Evolutionary conservation across 768 basidiomycete species (phyloP).

Genomic region (Strobilomyces confusus): DNA sequence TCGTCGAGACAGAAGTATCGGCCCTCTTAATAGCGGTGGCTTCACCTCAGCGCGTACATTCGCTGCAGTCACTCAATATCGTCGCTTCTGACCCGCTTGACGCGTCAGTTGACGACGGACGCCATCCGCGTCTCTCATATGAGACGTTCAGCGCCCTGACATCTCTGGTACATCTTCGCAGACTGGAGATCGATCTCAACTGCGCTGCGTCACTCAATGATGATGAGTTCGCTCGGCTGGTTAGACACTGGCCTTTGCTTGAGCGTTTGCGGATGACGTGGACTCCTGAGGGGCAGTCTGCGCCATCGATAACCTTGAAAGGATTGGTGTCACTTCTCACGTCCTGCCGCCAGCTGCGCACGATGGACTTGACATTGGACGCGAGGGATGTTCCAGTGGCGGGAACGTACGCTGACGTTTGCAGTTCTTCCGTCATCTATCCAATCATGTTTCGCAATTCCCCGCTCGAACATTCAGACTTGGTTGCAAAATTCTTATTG

Average conservation of each 20-base stretch:
- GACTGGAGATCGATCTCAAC: neutral
- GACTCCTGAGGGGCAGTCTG: neutral
- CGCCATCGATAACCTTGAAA: neutral
- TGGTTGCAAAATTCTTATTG: neutral
- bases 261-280: neutral
- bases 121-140: neutral
- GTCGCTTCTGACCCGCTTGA: neutral
- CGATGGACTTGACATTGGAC: neutral
- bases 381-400: neutral
- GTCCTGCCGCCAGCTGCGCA: neutral
- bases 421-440: neutral
- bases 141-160: neutral
- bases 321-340: neutral
- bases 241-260: neutral
- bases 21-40: neutral
- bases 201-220: neutral
- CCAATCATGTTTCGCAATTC: neutral
- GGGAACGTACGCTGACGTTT: neutral
- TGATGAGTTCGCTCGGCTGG: neutral
- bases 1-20: neutral
- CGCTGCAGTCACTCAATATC: neutral
- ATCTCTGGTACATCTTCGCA: neutral
- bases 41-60: conserved; percentile 2
- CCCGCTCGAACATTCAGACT: neutral
- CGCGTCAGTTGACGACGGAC: neutral